Evolutionary conservation across 495 filamentous ascomycete species (phyloP).

Genomic region (Pyronema domesticum): DNA sequence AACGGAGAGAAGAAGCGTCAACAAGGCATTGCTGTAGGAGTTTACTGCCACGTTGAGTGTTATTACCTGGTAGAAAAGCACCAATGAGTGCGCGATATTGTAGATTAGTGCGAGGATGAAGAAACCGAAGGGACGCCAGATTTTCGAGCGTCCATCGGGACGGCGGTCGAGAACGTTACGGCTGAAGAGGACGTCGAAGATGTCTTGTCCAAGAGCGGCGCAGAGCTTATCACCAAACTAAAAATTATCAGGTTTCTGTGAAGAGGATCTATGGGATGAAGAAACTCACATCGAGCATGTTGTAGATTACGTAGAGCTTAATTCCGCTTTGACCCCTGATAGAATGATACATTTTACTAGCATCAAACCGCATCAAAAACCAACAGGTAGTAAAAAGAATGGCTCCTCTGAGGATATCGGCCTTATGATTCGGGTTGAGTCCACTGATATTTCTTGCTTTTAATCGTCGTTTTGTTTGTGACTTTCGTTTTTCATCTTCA

Average conservation of each 20-base stretch:
- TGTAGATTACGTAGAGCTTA: conserved; percentile 97
- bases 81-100: conserved; percentile 55
- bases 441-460: conserved; percentile 47
- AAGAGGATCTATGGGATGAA: not conserved
- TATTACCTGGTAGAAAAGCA: conserved; percentile 91
- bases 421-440: conserved; percentile 74
- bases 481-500: conserved; percentile 11
- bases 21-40: conserved; percentile 87
- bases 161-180: conserved; percentile 77
- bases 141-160: conserved; percentile 73
- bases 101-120: conserved; percentile 76
- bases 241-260: not conserved
- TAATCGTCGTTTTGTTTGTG: not conserved
- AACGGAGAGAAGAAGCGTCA: conserved; percentile 81
- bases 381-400: conserved; percentile 70
- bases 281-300: conserved; percentile 58
- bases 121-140: conserved; percentile 79
- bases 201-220: conserved; percentile 82
- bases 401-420: conserved; percentile 77
- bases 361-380: conserved; percentile 80
- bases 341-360: conserved; percentile 94
- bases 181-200: conserved; percentile 89
- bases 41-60: conserved; percentile 96
- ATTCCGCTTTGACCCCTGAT: conserved; percentile 92
- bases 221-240: conserved; percentile 64